Base-by-base conservation (phyloP, 805 yeast species). In the Scheffersomyces lignosus region DNA sequence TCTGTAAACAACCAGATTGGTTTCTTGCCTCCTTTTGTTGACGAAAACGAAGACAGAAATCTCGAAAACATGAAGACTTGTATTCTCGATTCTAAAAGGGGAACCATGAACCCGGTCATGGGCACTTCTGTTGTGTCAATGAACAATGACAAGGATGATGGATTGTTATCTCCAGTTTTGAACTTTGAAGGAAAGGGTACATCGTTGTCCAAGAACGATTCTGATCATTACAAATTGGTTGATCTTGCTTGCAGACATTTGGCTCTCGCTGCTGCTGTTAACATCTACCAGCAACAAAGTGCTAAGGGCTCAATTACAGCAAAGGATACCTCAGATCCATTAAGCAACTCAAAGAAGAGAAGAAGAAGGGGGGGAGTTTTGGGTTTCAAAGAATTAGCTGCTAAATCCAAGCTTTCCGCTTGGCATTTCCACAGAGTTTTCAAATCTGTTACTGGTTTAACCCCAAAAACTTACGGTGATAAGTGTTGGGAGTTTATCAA, bases 351-450 rank as follows among this genome's bases (percentile, higher is more conserved):
- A 26, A 64, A 57, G 34, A 71, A 71, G 58, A 72, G 73, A 56
- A 73, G 77, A 56, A 77, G 85, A 68, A 71, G 87, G 59, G 91
- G 91, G 14, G 89, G 88, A 28, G 87, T 83, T 8, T 62, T 83
- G 31, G 91, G 90, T 0, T 88, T 88, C 66, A 85, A 87, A 58
- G 96, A 88, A 57, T 71, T 88, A 53, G 96, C 96, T 6, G 81
- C 87, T 15, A 84, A 87, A 54, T 81, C 89, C 7, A 83, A 83
- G 47, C 72, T 88, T 41, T 78, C 87, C 8, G 93, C 96, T 17
- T 88, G 96, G 96, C 96, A 88, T 61, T 88, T 88, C 62, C 96
- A 88, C 67, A 70, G 96, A 34, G 95, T 88, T 16, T 88, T 88
- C 70, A 83, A 88, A 60, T 77, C 82, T 37, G 86, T 87, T 43